Evolutionary conservation across 1,284 basidiomycete species (phyloP).

Genomic region (Apiotrichum siamense): DNA sequence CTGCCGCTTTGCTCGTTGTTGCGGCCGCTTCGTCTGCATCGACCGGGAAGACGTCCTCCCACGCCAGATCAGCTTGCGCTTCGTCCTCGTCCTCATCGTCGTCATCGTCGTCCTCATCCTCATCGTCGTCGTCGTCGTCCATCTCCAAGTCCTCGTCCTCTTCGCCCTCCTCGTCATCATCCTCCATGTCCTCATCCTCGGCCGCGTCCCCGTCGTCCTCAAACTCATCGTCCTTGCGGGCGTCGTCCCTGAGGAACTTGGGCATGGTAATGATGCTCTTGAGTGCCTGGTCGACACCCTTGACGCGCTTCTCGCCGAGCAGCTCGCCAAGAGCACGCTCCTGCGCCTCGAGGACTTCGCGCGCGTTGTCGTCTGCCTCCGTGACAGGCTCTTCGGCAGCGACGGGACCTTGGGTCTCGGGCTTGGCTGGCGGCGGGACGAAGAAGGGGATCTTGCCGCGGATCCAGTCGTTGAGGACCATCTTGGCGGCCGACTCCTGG

Average conservation of each 20-base stretch:
- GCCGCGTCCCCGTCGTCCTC: constrained; percentile 40
- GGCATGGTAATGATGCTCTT: constrained; percentile 54
- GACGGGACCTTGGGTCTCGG: constrained; percentile 33
- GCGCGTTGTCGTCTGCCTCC: constrained; percentile 25
- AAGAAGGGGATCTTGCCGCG: constrained; percentile 66
- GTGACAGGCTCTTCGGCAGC: constrained; percentile 26
- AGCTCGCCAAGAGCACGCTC: constrained; percentile 43
- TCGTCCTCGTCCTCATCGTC: constrained; percentile 25
- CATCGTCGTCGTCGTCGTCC: constrained; percentile 41
- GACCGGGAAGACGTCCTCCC: constrained; percentile 69
- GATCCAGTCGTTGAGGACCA: constrained; percentile 95
- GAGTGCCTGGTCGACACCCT: constrained; percentile 55
- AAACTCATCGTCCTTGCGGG: constrained; percentile 41
- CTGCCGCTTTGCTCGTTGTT: constrained; percentile 21
- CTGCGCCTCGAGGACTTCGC: constrained; percentile 41
- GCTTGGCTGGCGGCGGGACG: constrained; percentile 49
- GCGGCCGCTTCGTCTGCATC: constrained; percentile 38
- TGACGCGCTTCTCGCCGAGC: constrained; percentile 49
- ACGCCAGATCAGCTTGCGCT: constrained; percentile 60
- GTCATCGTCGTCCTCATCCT: constrained; percentile 52
- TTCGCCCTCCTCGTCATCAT: constrained; percentile 53
- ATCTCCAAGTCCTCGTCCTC: constrained; percentile 53
- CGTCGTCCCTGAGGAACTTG: constrained; percentile 51
- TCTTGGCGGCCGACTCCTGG: constrained; percentile 85
- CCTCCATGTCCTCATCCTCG: constrained; percentile 22